Evolutionary conservation across 2,329 filamentous ascomycete species (phyloP).

Genomic region (Ophiostoma sp.): DNA sequence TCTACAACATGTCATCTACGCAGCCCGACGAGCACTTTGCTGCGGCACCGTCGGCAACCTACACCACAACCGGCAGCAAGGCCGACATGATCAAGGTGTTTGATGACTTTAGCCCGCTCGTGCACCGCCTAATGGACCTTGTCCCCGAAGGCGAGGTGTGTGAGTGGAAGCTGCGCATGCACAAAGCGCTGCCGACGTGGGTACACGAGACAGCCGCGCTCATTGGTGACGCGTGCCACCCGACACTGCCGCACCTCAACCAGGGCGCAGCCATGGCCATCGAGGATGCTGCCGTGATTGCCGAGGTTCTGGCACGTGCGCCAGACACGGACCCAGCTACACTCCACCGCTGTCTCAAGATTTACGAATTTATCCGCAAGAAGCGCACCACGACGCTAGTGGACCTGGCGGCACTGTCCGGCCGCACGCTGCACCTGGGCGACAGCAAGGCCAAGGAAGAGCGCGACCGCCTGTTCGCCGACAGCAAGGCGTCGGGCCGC

Average conservation of each 20-base stretch:
- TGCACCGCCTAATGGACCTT: not conserved
- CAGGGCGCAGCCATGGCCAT: not conserved
- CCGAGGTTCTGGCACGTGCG: not conserved
- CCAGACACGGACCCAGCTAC: not conserved
- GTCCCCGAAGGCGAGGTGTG: not conserved
- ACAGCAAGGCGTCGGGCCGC: not conserved
- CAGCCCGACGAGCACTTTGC: not conserved
- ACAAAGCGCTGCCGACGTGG: not conserved
- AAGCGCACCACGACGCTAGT: not conserved
- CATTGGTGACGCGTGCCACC: not conserved
- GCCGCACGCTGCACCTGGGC: constrained; percentile 30
- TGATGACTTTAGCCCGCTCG: not conserved
- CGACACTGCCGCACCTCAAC: not conserved
- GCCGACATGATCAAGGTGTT: not conserved
- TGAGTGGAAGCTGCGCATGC: not conserved
- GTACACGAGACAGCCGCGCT: not conserved
- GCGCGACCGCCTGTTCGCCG: not conserved
- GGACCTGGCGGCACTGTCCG: not conserved
- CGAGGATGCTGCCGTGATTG: not conserved
- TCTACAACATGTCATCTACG: constrained; percentile 58
- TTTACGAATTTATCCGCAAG: not conserved
- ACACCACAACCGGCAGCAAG: not conserved
- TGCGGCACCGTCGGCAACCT: not conserved
- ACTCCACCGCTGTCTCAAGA: not conserved
- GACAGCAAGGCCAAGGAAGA: not conserved